Base-by-base conservation (phyloP, 352 stramenopile species). In the Phytopythium vexans region DNA sequence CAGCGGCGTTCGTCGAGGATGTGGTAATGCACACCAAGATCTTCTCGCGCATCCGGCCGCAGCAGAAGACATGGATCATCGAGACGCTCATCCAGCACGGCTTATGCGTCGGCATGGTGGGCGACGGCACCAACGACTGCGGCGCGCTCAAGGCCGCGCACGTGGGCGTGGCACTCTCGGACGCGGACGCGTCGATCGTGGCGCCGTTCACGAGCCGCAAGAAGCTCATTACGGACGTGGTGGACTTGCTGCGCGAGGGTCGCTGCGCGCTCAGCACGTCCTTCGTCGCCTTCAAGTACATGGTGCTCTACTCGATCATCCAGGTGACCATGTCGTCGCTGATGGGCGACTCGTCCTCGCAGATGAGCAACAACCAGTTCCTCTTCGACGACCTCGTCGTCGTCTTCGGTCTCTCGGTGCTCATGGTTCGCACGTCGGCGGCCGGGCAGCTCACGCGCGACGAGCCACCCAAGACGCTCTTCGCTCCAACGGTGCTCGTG, bases 221-320 rank as follows among this genome's bases (percentile, higher is more conserved):
- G 27, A 94, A 96, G 47, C 70, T 61, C 6, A 85, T 97, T 38
- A 79, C 66, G 12, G 89, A 92, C 46, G 88, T 97, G 1, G 60
- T 93, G 1, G 81, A 89, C 49, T 56, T 98, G 16, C 51, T 97
- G 9, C 76, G 73, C 33, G 92, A 98, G 68, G 92, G 92, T 35
- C 82, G 90, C 14, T 94, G 89, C 44, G 84, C 90, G 33, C 72
- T 98, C 12, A 92, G 86, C 52, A 93, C 89, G 40, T 87, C 92
- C 31, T 91, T 97, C 31, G 73, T 89, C 6, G 70, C 73, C 4
- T 98, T 97, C 69, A 92, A 95, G 49, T 97, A 86, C 62, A 94
- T 96, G 81, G 88, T 97, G 42, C 75, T 97, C 43, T 97, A 97
- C 72, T 88, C 87, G 44, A 82, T 96, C 60, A 79, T 96, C 36